Evolutionary conservation across 2,329 filamentous ascomycete species (phyloP), one percentile per base, ranked within the genome.

Genomic region (Coniochaeta sp.): DNA sequence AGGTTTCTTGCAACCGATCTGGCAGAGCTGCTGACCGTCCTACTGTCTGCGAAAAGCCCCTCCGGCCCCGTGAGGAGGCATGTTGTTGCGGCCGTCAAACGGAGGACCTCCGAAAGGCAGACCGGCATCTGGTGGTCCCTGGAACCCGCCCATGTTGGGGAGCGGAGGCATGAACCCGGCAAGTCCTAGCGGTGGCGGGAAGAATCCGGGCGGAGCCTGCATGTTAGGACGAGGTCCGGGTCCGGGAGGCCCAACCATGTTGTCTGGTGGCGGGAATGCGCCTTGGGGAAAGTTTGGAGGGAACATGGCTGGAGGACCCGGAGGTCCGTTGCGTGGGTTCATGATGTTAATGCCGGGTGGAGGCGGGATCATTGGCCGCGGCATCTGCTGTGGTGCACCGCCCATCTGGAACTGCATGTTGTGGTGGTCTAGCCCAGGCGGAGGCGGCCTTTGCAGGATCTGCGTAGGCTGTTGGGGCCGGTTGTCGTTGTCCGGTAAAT

Each of bases 401-500:
- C 70, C 72, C 69, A 81, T 74, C 71, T 78, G 82, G 53, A 67
- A 75, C 16, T 75, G 78, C 16, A 76, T 78, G 68, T 85, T 77
- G 59, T 80, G 77, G 45, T 83, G 67, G 16, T 74, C 81, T 35
- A 86, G 67, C 7, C 82, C 82, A 2, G 80, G 79, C 16, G 77
- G 78, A 1, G 75, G 77, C n/a, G 79, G 81, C 6, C 82, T 78
- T 65, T 85, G 82, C 20, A 86, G 65, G 50, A 86, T 85, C 61
- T 85, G 82, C 4, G 81, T 83, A 4, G 80, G 81, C 57, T 81
- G 78, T 32, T 81, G 78, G 32, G 72, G 71, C 52, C 64, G 59
- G 33, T 48, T 58, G 38, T 81, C 77, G 20, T 66, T 67, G 26
- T 81, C 75, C 13, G 67, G 65, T 48, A 70, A 73, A 51, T 75